Percentiles rank a stretch among this genome's conserved stretches.
These are phyloP conservation scores for Ustilago crameri DNA, from an alignment of 1,284 basidiomycete genomes.

Conservation along the genomic window DNA sequence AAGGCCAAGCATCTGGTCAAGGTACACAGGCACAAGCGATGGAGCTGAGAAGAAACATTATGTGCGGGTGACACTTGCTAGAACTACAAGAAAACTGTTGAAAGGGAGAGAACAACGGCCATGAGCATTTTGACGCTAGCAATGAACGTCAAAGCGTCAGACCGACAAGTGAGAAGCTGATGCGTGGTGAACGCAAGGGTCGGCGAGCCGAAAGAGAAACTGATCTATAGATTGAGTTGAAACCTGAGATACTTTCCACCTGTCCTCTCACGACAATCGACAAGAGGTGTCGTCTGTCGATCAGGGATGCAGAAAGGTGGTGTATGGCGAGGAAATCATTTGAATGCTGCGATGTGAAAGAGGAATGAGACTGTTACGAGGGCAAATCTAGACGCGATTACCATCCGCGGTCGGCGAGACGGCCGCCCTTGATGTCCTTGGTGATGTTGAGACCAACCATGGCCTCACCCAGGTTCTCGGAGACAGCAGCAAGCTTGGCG, in stretches of 20 bases:
- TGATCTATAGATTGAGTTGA: neutral
- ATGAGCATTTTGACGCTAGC: neutral
- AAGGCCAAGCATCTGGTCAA: no score
- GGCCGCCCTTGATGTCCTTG: slow-evolving; percentile 65
- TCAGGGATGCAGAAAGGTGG: neutral
- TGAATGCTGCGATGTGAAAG: slow-evolving; percentile 1
- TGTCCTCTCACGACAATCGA: no score
- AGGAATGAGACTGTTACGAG: neutral
- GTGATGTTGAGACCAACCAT: slow-evolving; percentile 90
- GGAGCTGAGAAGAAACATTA: slow-evolving; percentile 4
- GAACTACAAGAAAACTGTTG: slow-evolving; percentile 40
- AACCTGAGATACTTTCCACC: neutral
- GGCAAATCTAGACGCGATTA: slow-evolving; percentile 16
- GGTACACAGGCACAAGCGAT: no score
- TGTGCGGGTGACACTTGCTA: slow-evolving; percentile 33
- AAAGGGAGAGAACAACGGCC: slow-evolving; percentile 15
- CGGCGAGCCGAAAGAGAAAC: neutral
- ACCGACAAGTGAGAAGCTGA: neutral
- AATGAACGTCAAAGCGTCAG: slow-evolving; percentile 2
- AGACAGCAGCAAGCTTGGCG: slow-evolving; percentile 74
- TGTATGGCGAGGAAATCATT: neutral
- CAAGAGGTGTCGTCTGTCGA: no score
- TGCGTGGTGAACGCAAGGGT: slow-evolving; percentile 30
- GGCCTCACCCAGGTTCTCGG: slow-evolving; percentile 86
- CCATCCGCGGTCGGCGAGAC: slow-evolving; percentile 64